Evolutionary conservation across 768 basidiomycete genomes (phyloP), one percentile per base, ranked within the genome.

Genomic region (Tylopilus subfusipes): DNA sequence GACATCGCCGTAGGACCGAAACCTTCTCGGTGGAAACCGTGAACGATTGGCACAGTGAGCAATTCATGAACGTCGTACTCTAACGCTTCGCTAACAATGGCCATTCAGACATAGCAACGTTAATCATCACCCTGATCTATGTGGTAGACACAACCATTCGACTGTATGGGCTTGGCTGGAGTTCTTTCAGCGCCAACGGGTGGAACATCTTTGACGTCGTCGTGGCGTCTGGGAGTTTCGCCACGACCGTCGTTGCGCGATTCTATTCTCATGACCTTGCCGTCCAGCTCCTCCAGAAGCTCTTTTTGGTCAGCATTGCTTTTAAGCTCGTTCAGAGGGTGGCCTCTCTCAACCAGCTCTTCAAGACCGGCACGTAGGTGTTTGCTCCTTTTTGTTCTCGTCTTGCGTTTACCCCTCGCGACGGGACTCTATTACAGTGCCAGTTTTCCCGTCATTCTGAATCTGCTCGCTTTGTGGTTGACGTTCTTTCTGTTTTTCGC

Each of bases 121-220:
- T 98, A 10, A 74, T 73, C 21, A 72, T 96, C 38, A 85, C 87
- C 47, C 70, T 81, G 47, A 66, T 91, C 24, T 97, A 94, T 63
- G 73, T 85, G 31, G 55, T 90, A 53, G 95, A 98, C 67, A 84
- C 92, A 31, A 53, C 73, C 24, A 78, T 96, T 24, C 85, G 93
- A n/a, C 75, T 87, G 42, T 84, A 79, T 61, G 96, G 96, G 2
- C 79, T 98, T 3, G 94, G 95, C 2, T 87, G 85, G 84, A 69
- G 69, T 16, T 90, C 87, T 66, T 97, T 91, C 76, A 78, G 80
- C n/a, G 82, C 85, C 29, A 92, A 94, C 60, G 92, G 94, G 7
- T 98, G 96, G 95, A 97, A 96, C 66, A 62, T 93, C 1, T 98
- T 95, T 70, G 95, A 98, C 61, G 72, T 94, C 40, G 63, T 91